These are phyloP conservation scores for Lathyrus sativus DNA, from an alignment of 306 rosid species.

Conservation along the genomic window DNA sequence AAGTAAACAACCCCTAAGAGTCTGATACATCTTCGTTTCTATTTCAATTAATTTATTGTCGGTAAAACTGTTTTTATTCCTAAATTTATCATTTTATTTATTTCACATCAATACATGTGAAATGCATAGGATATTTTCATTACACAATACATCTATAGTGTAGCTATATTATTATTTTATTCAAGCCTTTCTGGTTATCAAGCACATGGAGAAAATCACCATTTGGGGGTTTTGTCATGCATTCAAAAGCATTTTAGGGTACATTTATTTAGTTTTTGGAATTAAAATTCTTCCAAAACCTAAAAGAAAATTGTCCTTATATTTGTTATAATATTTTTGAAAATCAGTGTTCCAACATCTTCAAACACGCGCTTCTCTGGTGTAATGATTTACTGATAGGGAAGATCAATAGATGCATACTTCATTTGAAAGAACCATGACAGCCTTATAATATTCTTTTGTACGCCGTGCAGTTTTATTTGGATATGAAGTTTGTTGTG, in stretches of 20 bases:
- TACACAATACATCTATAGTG: neutral
- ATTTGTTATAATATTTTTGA: constrained; percentile 16
- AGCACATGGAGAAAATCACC: constrained; percentile 15
- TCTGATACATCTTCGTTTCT: neutral
- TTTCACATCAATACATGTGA: neutral
- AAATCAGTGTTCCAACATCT: neutral
- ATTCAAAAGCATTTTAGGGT: constrained; percentile 4
- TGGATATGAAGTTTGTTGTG: constrained; percentile 98
- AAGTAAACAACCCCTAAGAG: too few relatives aligned
- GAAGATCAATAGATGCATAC: constrained; percentile 13
- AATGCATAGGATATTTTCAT: neutral
- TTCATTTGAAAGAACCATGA: constrained; percentile 20
- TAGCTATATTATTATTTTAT: constrained; percentile 1
- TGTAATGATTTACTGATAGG: constrained; percentile 14
- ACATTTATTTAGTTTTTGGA: neutral
- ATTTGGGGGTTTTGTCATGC: constrained; percentile 14
- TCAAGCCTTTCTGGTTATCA: neutral
- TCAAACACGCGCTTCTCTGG: neutral
- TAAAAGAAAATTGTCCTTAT: neutral
- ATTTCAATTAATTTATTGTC: neutral
- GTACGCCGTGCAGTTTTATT: constrained; percentile 76
- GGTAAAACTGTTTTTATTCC: neutral
- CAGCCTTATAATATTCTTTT: constrained; percentile 26
- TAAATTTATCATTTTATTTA: neutral
- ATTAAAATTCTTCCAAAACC: neutral